A percentile compares a stretch with the other conserved stretches of the same genome.
These are phyloP conservation scores for Coniella lustricola DNA, from an alignment of 2,329 filamentous ascomycete species.

Conservation along the genomic window DNA sequence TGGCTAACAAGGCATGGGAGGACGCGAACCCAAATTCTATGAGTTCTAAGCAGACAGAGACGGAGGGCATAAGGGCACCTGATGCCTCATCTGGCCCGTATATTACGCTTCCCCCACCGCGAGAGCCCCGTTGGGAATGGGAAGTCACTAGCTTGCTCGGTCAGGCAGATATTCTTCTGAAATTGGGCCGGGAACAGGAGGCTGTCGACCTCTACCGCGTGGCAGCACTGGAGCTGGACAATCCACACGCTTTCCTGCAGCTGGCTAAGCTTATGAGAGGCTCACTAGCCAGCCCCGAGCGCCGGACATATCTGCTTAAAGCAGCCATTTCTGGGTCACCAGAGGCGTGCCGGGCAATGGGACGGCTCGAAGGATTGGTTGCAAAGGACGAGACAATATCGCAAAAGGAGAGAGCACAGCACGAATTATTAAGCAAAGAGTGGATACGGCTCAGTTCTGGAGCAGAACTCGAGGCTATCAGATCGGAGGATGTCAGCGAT, in stretches of 20 bases:
- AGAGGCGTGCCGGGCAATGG: constrained; percentile 24
- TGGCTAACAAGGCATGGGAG: constrained; percentile 7
- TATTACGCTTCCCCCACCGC: neutral
- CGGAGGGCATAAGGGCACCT: neutral
- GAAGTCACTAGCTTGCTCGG: constrained; percentile 25
- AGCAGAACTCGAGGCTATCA: neutral
- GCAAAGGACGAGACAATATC: constrained; percentile 14
- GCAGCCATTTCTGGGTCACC: constrained; percentile 26
- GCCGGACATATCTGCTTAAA: constrained; percentile 22
- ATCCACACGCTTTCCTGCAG: constrained; percentile 20
- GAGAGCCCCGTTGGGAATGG: constrained; percentile 28
- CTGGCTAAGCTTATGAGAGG: constrained; percentile 22
- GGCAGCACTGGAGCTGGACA: constrained; percentile 27
- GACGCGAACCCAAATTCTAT: neutral
- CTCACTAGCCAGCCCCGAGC: constrained; percentile 19
- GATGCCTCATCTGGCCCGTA: neutral
- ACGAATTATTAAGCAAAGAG: constrained; percentile 21
- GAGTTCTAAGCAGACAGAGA: neutral
- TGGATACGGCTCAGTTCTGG: constrained; percentile 19
- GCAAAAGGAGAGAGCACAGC: constrained; percentile 11
- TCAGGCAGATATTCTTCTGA: constrained; percentile 23
- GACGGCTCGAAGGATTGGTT: constrained; percentile 13
- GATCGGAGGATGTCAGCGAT: constrained; percentile 1
- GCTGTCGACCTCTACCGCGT: constrained; percentile 20
- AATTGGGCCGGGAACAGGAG: constrained; percentile 15